Evolutionary conservation across 345 rosid species (phyloP).

Genomic region (Viola odorata): DNA sequence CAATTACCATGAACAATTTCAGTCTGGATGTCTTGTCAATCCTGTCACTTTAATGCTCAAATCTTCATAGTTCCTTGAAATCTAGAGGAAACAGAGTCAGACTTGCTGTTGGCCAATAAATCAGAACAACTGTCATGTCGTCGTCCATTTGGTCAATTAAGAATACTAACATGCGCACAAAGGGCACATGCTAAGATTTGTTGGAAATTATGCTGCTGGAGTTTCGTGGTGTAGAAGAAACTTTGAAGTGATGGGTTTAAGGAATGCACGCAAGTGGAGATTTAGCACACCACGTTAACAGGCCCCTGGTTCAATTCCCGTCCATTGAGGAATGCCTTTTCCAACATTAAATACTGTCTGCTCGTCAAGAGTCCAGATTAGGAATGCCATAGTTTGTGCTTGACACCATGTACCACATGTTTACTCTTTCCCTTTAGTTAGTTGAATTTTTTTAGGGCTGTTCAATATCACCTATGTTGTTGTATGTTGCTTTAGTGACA

Average conservation of each 20-base stretch:
- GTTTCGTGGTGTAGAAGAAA: too few species aligned
- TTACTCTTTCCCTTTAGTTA: background rate
- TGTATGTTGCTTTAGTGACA: background rate
- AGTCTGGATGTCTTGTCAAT: background rate
- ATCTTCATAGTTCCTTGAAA: background rate
- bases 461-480: background rate
- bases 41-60: background rate
- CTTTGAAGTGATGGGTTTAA: too few species aligned
- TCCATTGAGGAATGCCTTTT: too few species aligned
- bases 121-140: background rate
- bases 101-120: background rate
- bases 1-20: background rate
- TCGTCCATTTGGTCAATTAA: too few species aligned
- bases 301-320: too few species aligned
- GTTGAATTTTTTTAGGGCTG: constrained; percentile 1
- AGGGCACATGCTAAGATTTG: too few species aligned
- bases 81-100: background rate
- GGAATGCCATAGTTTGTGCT: background rate
- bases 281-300: too few species aligned
- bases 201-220: too few species aligned
- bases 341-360: background rate
- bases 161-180: too few species aligned
- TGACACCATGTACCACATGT: background rate
- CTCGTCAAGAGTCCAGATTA: background rate
- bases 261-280: too few species aligned